Evolutionary conservation across 345 rosid genomes (phyloP).

Genomic region (Acer campestre): DNA sequence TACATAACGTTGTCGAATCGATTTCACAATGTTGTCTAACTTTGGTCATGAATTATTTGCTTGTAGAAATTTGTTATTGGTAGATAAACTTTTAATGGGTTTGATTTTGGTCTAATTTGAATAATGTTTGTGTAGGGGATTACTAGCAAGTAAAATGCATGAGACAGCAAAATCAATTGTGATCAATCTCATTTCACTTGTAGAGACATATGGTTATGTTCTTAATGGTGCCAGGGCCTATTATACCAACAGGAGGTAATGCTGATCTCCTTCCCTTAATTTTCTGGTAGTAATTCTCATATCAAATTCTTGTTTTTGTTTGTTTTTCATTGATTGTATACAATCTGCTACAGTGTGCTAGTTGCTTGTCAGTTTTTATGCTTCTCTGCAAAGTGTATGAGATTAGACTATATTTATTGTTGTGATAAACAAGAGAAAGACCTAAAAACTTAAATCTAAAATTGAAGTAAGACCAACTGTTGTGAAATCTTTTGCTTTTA

Average conservation of each 20-base stretch:
- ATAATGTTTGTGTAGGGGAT: constrained; percentile 58
- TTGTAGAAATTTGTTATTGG: too few species aligned
- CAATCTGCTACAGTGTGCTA: not conserved
- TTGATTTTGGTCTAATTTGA: not conserved
- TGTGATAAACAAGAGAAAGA: not conserved
- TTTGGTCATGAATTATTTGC: too few species aligned
- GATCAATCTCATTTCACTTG: constrained; percentile 64
- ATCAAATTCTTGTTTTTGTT: too few species aligned
- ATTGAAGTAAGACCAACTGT: not conserved
- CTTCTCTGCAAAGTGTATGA: not conserved
- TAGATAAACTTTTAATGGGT: not conserved
- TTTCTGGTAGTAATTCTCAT: too few species aligned
- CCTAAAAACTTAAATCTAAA: not conserved
- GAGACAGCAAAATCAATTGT: constrained; percentile 73
- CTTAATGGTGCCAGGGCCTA: constrained; percentile 83
- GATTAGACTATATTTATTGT: too few species aligned
- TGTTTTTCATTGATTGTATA: not conserved
- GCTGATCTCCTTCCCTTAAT: too few species aligned
- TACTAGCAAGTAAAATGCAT: constrained; percentile 84
- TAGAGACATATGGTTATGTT: constrained; percentile 70
- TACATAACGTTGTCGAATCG: too few species aligned
- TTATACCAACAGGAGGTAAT: constrained; percentile 85
- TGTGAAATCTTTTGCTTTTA: not conserved
- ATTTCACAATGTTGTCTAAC: too few species aligned
- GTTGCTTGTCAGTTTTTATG: constrained; percentile 3